Base-by-base conservation (phyloP, 2,329 filamentous ascomycete species). In the Blastomyces emzantsi region DNA sequence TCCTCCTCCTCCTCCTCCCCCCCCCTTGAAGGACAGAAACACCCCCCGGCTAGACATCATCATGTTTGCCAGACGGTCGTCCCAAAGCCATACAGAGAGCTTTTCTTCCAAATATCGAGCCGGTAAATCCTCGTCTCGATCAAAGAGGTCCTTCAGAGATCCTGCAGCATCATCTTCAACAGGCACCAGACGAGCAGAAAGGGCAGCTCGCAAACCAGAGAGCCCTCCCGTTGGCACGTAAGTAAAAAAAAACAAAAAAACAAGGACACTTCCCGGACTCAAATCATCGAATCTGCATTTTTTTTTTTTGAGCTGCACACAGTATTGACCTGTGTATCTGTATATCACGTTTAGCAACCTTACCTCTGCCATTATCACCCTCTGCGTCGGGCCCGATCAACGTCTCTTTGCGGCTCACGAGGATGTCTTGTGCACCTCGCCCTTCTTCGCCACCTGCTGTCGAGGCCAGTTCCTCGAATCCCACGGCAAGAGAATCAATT, bases 321-420 rank as follows among this genome's bases (percentile, higher is more conserved):
- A 8, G 33, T 36, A 36, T 36, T 9, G 33, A 36, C 33, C 33
- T 36, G 9, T 8, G 9, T 36, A 36, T 36, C 25, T 57, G 4
- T 2, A 30, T 30, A 30, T 57, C 17, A 8, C 17, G 5, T 22
- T 6, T 25, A 87, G 85, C 65, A 83, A 77, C 63, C 73, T 86
- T 64, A 83, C 82, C 33, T 88, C 87, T 2, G 80, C 88, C 55
- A 90, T 94, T 73, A 84, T 95, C 69, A 95, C 90, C 11, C 83
- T 95, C 66, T 85, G 89, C 69, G 85, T 95, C 69, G 90, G 90
- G n/a, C 83, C 83, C 5, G 88, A 92, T 68, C 87, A 92, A 74
- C 86, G 92, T 28, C 87, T 96, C 69, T 97, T 97, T 73, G 92
- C 92, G 47, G 91, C 91, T 7, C 92, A 96, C 75, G 90, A 96